phyloP scores from a whole-genome alignment of 1,284 basidiomycete genomes.

The Sporisorium scitamineum region DNA sequence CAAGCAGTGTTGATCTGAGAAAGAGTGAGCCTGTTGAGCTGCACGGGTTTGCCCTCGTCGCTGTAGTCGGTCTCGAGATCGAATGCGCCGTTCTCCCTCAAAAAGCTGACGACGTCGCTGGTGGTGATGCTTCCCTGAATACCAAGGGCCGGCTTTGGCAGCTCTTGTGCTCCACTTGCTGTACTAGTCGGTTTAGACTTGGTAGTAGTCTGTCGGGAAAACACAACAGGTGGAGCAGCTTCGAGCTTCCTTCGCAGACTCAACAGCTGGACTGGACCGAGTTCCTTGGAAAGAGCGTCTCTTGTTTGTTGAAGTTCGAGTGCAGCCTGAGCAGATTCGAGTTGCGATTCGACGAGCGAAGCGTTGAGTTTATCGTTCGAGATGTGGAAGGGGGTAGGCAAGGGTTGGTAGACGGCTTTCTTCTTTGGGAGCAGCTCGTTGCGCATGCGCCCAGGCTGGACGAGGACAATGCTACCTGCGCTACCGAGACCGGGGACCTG shows the following conservation, averaged over 20 bases:
- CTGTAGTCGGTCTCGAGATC: conserved; percentile 44
- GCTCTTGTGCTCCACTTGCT: conserved; percentile 8
- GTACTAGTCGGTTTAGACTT: conserved; percentile 7
- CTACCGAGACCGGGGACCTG: conserved; percentile 34
- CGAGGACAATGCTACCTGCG: conserved; percentile 36
- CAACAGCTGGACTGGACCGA: conserved; percentile 45
- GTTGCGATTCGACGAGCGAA: conserved; percentile 24
- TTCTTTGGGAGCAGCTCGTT: conserved; percentile 35
- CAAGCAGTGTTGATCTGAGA: conserved; percentile 45
- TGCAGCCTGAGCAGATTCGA: conserved; percentile 25
- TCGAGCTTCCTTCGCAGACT: conserved; percentile 45
- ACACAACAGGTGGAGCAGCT: conserved; percentile 26
- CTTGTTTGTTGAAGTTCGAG: conserved; percentile 21
- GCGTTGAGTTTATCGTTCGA: conserved; percentile 19
- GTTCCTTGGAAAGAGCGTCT: conserved; percentile 32
- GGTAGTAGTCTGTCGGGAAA: conserved; percentile 36
- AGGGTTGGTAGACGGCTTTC: conserved; percentile 44
- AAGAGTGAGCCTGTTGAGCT: conserved; percentile 35
- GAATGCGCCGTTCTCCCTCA: conserved; percentile 34
- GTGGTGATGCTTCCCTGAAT: conserved; percentile 45
- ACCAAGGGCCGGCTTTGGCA: conserved; percentile 34
- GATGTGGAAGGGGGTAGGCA: conserved; percentile 38
- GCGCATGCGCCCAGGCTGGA: conserved; percentile 50
- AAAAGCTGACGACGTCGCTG: conserved; percentile 31
- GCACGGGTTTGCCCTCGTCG: conserved; percentile 22